A percentile compares a stretch with the other conserved stretches of the same genome.
Evolutionary conservation across 1,284 basidiomycete genomes (phyloP).

Genomic region (Ceratobasidium sp.): DNA sequence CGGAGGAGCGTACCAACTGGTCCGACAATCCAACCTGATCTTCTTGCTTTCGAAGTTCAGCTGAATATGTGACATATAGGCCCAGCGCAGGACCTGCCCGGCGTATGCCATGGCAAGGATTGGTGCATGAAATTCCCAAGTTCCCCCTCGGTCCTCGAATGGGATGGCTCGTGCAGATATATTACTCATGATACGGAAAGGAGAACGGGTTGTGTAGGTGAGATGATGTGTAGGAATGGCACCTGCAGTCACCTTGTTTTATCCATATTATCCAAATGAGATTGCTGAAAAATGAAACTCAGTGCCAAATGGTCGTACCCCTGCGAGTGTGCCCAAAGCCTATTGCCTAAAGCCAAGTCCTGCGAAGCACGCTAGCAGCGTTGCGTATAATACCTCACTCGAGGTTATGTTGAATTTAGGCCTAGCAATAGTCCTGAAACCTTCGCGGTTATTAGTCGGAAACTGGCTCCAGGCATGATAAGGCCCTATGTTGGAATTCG

Average conservation of each 20-base stretch:
- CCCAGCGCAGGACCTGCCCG: conserved; percentile 31
- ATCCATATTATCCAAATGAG: neutral
- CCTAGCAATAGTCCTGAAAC: neutral
- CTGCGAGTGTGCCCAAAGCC: neutral
- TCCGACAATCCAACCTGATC: conserved; percentile 25
- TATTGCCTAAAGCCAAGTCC: no score
- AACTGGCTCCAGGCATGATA: neutral
- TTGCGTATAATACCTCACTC: neutral
- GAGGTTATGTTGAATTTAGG: neutral
- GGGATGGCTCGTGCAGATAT: neutral
- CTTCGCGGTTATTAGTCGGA: conserved; percentile 2
- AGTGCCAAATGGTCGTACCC: neutral
- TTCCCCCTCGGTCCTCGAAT: conserved; percentile 16
- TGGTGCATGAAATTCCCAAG: conserved; percentile 8
- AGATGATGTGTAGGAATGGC: neutral
- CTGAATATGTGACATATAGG: neutral
- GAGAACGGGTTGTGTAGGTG: neutral
- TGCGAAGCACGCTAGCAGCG: neutral
- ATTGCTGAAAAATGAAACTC: neutral
- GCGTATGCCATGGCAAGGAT: conserved; percentile 10
- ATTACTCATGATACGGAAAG: neutral
- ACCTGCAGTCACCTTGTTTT: neutral
- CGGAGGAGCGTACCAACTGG: conserved; percentile 4
- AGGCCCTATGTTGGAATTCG: conserved; percentile 1
- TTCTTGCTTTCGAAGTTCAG: neutral